A percentile compares a stretch with the other conserved stretches of the same genome.
These are phyloP conservation scores for Coemansia sp. DNA, from an alignment of 192 early-diverging fungal species.

Conservation along the genomic window DNA sequence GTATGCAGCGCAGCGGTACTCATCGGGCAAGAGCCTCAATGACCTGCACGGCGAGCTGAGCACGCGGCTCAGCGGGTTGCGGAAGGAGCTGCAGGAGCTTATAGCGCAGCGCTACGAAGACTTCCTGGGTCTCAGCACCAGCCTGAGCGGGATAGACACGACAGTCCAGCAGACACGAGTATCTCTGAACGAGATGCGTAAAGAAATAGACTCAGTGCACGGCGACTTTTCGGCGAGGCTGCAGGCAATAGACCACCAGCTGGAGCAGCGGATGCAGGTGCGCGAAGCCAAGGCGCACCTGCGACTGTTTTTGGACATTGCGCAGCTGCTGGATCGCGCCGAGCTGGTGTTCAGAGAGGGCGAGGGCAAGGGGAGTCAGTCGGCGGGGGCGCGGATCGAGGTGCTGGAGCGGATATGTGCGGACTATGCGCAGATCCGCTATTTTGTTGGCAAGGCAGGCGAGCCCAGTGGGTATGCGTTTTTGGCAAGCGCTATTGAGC, in stretches of 20 bases:
- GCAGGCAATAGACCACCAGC: constrained; percentile 18
- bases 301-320: constrained; percentile 35
- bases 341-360: constrained; percentile 6
- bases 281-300: constrained; percentile 34
- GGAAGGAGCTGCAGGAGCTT: constrained; percentile 19
- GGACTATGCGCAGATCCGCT: constrained; percentile 35
- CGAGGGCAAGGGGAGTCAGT: too few species aligned
- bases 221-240: constrained; percentile 13
- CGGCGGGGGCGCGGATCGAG: too few species aligned
- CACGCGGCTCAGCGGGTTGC: constrained; percentile 8
- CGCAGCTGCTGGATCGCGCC: constrained; percentile 26
- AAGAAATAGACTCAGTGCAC: constrained; percentile 7
- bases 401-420: constrained; percentile 30
- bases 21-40: constrained; percentile 19
- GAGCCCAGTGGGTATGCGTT: constrained; percentile 3
- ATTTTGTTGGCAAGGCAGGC: constrained; percentile 26
- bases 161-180: constrained; percentile 8
- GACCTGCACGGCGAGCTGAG: constrained; percentile 27
- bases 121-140: constrained; percentile 38
- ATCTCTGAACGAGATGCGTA: constrained; percentile 6
- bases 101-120: constrained; percentile 37
- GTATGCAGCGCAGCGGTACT: constrained; percentile 17
- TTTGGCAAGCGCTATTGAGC: constrained; percentile 11
- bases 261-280: constrained; percentile 22
- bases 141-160: constrained; percentile 25